A percentile compares a stretch with the other conserved stretches of the same genome.
These are phyloP conservation scores for Globisporangium yorkense DNA, from an alignment of 352 stramenopile genomes.

Conservation along the genomic window DNA sequence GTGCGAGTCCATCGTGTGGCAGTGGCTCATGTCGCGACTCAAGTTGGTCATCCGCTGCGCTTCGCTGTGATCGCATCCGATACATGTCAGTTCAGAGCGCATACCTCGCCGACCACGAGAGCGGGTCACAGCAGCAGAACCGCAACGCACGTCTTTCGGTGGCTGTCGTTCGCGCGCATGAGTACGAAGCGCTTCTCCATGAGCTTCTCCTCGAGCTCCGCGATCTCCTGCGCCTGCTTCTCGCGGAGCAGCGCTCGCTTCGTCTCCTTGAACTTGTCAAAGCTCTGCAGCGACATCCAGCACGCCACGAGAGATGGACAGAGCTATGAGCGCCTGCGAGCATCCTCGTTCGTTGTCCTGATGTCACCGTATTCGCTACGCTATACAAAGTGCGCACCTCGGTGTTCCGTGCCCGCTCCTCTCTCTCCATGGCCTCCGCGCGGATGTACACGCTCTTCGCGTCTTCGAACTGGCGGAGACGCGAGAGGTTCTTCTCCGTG, in stretches of 20 bases:
- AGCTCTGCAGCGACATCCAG: conserved; percentile 20
- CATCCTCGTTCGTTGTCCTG: too few relatives aligned
- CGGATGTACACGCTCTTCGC: conserved; percentile 63
- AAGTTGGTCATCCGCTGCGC: conserved; percentile 67
- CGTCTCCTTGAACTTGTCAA: conserved; percentile 53
- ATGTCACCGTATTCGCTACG: neutral
- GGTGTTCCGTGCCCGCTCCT: conserved; percentile 35
- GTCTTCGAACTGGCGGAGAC: conserved; percentile 63
- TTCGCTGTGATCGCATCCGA: conserved; percentile 25
- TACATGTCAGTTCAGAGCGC: neutral
- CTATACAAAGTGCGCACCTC: conserved; percentile 10
- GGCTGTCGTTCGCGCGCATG: conserved; percentile 48
- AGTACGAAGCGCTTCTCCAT: conserved; percentile 67
- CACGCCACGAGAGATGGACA: too few relatives aligned
- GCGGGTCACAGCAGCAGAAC: neutral
- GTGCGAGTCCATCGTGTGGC: conserved; percentile 53
- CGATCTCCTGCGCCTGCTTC: conserved; percentile 52
- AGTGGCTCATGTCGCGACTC: conserved; percentile 53
- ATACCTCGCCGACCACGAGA: neutral
- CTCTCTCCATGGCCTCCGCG: conserved; percentile 53
- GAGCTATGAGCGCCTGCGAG: too few relatives aligned
- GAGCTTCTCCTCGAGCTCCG: conserved; percentile 58
- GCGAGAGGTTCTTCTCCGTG: conserved; percentile 59
- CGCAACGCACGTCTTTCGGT: conserved; percentile 41
- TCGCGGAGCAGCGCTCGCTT: conserved; percentile 41